Evolutionary conservation across 2,329 filamentous ascomycete genomes (phyloP), one percentile per base, ranked within the genome.

Genomic region (Ceratocystis variospora): DNA sequence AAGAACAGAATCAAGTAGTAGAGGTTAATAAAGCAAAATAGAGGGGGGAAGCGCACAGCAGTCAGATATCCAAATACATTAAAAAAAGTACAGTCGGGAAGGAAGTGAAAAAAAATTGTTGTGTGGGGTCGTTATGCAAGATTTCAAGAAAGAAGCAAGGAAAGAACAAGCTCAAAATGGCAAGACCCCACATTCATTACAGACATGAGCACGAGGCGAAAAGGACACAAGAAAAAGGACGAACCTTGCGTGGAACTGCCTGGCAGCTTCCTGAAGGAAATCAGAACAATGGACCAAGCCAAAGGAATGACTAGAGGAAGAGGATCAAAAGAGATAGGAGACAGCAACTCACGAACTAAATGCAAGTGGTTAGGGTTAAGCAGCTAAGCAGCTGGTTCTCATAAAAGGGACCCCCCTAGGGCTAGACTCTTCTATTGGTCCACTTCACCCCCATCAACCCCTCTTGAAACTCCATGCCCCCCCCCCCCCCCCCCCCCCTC

Each of bases 111-210:
- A 55, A 57, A 57, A 31, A 57, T 12, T 31, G 28, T 57, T 41
- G 53, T 57, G 53, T 57, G 53, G 53, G 53, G 53, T 57, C 31
- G 25, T 57, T 31, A 57, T 57, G 53, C 53, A 57, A 57, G 10
- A 57, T 17, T 41, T 41, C 19, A 37, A 25, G 37, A 45, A 46
- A 15, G 33, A 37, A 22, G 10, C 41, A 25, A 44, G 33, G 37
- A 15, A 44, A 46, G 4, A 31, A 25, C 41, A 19, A 15, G 59
- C 37, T 61, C 28, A 44, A 57, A 57, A n/a, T 31, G 53, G 53
- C 53, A 57, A 31, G 53, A 31, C 22, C 8, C 37, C 37, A 41
- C 37, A 41, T 41, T 41, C 37, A 12, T 41, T 41, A 41, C 37
- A 10, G 37, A 12, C 37, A 41, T 41, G 37, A 41, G 37, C 37